A percentile compares a stretch with the other conserved stretches of the same genome.
Conservation (phyloP, 75 land plant genomes). For the Selaginella tamariscina region DNA sequence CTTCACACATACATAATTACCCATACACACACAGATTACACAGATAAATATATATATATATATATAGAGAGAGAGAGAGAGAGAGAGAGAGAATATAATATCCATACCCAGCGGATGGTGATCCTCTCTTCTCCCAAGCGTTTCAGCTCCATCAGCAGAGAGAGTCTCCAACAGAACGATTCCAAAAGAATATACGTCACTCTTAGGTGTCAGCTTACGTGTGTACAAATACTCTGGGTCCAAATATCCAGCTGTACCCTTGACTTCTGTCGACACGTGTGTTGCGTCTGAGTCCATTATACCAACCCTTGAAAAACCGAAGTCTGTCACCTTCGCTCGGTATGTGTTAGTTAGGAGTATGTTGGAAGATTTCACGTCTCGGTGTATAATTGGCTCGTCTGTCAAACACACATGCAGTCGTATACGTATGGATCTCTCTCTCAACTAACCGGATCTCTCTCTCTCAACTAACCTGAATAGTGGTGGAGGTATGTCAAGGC, state of each 20-base stretch:
- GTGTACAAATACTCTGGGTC: conserved; percentile 7
- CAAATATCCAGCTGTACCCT: conserved; percentile 10
- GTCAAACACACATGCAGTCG: too few species aligned
- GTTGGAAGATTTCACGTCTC: conserved; percentile 8
- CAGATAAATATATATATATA: too few species aligned
- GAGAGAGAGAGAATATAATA: too few species aligned
- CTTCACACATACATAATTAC: too few species aligned
- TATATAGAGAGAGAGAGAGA: too few species aligned
- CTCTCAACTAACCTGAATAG: conserved; percentile 11
- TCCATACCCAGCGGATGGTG: neutral
- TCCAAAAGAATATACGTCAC: conserved; percentile 10
- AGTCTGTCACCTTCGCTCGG: conserved; percentile 5
- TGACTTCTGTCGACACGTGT: conserved; percentile 2
- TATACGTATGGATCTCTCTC: too few species aligned
- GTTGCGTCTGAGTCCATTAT: neutral
- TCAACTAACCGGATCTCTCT: too few species aligned
- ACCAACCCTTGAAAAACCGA: conserved; percentile 2
- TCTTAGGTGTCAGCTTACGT: neutral
- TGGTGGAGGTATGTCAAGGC: conserved; percentile 7
- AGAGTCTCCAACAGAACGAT: conserved; percentile 1
- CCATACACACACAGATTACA: too few species aligned
- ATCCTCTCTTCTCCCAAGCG: neutral
- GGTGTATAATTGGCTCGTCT: conserved; percentile 10
- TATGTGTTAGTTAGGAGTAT: neutral
- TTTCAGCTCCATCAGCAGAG: neutral